These are phyloP conservation scores for Scalesia atractyloides DNA, from an alignment of 129 eudicot genomes.

Conservation along the genomic window DNA sequence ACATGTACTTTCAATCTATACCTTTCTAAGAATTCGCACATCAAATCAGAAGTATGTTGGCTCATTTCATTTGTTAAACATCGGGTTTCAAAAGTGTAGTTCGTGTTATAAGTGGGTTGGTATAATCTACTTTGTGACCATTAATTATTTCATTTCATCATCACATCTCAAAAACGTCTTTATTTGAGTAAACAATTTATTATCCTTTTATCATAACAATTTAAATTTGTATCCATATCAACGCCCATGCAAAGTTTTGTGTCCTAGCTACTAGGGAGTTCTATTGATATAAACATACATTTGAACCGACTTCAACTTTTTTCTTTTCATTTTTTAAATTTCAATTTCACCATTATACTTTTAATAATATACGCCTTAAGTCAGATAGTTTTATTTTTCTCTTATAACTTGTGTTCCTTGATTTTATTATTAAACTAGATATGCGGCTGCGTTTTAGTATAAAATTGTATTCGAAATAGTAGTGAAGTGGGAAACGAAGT, in stretches of 20 bases:
- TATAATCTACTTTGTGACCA: slow-evolving; percentile 32
- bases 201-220: background rate
- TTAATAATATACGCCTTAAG: too few species aligned
- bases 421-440: too few species aligned
- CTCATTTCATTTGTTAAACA: slow-evolving; percentile 9
- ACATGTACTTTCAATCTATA: slow-evolving; percentile 25
- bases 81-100: slow-evolving; percentile 19
- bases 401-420: too few species aligned
- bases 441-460: too few species aligned
- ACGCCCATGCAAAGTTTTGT: background rate
- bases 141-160: slow-evolving; percentile 35
- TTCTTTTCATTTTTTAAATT: too few species aligned
- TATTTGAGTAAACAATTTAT: background rate
- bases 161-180: slow-evolving; percentile 23
- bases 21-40: slow-evolving; percentile 14
- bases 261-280: too few species aligned
- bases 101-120: slow-evolving; percentile 35
- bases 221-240: background rate
- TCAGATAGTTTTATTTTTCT: too few species aligned
- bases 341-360: too few species aligned
- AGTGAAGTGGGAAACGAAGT: too few species aligned
- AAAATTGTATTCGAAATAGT: too few species aligned
- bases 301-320: too few species aligned
- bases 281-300: too few species aligned
- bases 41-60: slow-evolving; percentile 29